A percentile compares a stretch with the other conserved stretches of the same genome.
Conservation (phyloP, 345 rosid species). For the Orychophragmus violaceus region DNA sequence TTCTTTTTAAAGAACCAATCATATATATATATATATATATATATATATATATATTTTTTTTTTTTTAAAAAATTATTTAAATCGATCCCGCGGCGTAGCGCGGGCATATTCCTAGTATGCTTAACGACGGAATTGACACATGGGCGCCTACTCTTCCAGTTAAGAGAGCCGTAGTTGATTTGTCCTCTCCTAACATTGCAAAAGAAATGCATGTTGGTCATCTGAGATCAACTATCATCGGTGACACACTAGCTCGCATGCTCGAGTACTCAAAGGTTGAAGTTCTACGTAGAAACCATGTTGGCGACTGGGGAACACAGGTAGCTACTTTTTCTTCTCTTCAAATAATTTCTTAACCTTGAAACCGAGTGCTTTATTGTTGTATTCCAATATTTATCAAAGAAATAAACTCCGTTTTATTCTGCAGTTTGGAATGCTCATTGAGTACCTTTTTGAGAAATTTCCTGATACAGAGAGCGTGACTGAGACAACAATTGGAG, state of each 20-base stretch:
- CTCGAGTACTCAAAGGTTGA: conserved; percentile 86
- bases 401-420: background rate
- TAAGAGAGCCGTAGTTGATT: conserved; percentile 85
- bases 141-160: conserved; percentile 71
- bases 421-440: conserved; percentile 94
- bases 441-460: conserved; percentile 81
- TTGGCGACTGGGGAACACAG: conserved; percentile 99
- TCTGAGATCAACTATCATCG: conserved; percentile 88
- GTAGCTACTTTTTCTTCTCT: conserved; percentile 32
- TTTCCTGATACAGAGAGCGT: conserved; percentile 62
- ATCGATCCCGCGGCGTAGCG: no score
- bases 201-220: conserved; percentile 99
- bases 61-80: no score
- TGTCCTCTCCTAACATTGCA: conserved; percentile 96
- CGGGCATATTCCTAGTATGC: no score
- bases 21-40: no score
- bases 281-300: conserved; percentile 95
- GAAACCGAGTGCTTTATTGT: background rate
- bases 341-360: background rate
- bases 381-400: background rate
- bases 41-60: no score
- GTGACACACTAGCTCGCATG: conserved; percentile 91
- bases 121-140: conserved; percentile 64
- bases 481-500: conserved; percentile 75
- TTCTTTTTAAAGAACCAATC: no score